A percentile compares a stretch with the other conserved stretches of the same genome.
These are phyloP conservation scores for Otatea glauca DNA, from an alignment of 176 grass and related monocot genomes.

Conservation along the genomic window DNA sequence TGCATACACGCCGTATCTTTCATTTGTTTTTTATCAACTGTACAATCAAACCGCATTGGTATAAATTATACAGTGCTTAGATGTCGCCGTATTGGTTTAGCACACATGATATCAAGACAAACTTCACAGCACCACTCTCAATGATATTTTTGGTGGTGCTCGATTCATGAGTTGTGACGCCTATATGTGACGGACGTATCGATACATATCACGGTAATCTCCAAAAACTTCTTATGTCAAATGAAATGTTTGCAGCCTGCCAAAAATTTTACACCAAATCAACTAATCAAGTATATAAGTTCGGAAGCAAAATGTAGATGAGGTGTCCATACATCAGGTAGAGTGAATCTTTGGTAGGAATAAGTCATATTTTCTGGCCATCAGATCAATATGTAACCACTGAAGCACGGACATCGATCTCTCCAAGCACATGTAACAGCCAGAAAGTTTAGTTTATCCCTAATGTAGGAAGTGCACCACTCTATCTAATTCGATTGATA, in stretches of 20 bases:
- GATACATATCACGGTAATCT: not conserved
- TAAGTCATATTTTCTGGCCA: not conserved
- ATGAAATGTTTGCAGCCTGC: too few relatives aligned
- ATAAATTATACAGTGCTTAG: not conserved
- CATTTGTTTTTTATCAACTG: not conserved
- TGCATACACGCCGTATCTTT: not conserved
- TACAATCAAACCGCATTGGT: not conserved
- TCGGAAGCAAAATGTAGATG: not conserved
- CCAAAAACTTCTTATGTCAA: not conserved
- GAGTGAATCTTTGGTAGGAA: not conserved
- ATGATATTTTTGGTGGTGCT: conserved; percentile 6
- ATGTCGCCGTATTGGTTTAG: conserved; percentile 27
- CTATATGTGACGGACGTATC: not conserved
- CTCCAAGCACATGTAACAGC: not conserved
- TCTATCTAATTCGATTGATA: too few relatives aligned
- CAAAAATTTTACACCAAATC: too few relatives aligned
- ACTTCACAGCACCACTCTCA: conserved; percentile 27
- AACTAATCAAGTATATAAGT: too few relatives aligned
- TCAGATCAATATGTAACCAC: too few relatives aligned
- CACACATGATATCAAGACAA: conserved; percentile 36
- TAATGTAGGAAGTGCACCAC: too few relatives aligned
- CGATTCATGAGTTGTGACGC: not conserved
- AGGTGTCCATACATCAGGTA: too few relatives aligned
- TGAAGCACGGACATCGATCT: not conserved
- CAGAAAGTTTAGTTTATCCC: not conserved